A percentile compares a stretch with the other conserved stretches of the same genome.
Evolutionary conservation across 1,284 basidiomycete species (phyloP).

Genomic region (Coniferiporia sulphurascens): DNA sequence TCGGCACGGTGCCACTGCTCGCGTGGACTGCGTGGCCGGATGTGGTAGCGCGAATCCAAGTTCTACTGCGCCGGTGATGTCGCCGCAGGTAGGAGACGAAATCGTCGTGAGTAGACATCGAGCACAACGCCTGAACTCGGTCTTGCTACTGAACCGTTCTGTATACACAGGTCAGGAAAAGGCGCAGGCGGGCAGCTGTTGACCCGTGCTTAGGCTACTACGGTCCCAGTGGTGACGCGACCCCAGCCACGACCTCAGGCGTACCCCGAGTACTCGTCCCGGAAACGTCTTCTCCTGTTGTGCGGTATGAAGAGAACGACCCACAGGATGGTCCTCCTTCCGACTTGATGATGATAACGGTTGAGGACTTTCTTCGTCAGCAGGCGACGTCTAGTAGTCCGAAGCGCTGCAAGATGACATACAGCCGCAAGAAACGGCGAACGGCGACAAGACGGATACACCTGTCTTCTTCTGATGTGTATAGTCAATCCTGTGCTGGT

Average conservation of each 20-base stretch:
- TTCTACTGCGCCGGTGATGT: not conserved
- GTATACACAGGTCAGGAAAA: constrained; percentile 5
- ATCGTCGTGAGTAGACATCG: not conserved
- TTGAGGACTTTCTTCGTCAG: constrained; percentile 13
- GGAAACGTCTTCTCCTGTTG: not conserved
- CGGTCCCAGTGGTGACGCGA: not conserved
- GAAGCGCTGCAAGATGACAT: not conserved
- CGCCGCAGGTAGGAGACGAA: not conserved
- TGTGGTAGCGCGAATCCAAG: not conserved
- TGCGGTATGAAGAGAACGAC: not conserved
- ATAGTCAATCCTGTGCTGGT: not conserved
- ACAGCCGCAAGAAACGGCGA: constrained; percentile 4
- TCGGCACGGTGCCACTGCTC: too few relatives aligned
- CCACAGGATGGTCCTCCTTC: not conserved
- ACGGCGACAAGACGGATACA: not conserved
- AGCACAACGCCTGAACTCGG: not conserved
- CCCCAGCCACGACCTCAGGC: not conserved
- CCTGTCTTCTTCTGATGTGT: not conserved
- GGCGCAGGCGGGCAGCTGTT: constrained; percentile 1
- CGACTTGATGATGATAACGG: constrained; percentile 10
- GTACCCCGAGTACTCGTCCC: not conserved
- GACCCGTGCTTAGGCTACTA: constrained; percentile 15
- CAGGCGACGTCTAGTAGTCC: not conserved
- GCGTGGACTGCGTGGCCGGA: not conserved
- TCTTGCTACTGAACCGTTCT: not conserved